Conservation (phyloP, 1,139 yeast species). For the Debaryomycetaceae sp. region DNA sequence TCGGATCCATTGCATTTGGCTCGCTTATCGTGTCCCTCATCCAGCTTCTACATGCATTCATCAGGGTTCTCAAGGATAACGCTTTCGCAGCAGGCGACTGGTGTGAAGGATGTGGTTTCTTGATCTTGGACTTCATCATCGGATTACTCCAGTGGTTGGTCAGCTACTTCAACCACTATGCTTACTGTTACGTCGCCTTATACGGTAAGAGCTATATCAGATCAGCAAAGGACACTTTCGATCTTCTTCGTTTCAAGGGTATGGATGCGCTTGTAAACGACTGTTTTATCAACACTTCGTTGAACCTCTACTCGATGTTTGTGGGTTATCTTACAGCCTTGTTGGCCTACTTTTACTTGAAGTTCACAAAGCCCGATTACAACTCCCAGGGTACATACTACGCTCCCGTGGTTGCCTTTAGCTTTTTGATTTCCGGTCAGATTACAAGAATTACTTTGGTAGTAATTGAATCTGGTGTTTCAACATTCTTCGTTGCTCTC, state of each 20-base stretch:
- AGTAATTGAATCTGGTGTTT: slow-evolving; percentile 75
- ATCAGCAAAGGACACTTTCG: slow-evolving; percentile 82
- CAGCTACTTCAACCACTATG: slow-evolving; percentile 85
- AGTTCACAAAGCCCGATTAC: slow-evolving; percentile 69
- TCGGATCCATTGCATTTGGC: slow-evolving; percentile 90
- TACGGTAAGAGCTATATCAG: slow-evolving; percentile 76
- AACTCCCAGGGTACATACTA: slow-evolving; percentile 64
- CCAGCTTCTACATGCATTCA: slow-evolving; percentile 56
- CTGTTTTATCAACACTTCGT: slow-evolving; percentile 72
- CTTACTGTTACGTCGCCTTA: slow-evolving; percentile 81
- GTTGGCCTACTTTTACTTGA: slow-evolving; percentile 66
- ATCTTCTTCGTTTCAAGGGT: slow-evolving; percentile 73
- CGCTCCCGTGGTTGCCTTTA: slow-evolving; percentile 75
- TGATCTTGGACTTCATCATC: slow-evolving; percentile 58
- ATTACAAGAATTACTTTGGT: slow-evolving; percentile 70
- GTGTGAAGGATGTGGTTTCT: slow-evolving; percentile 52
- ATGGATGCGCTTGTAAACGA: slow-evolving; percentile 85
- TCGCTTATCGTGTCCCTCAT: slow-evolving; percentile 76
- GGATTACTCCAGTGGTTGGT: slow-evolving; percentile 75
- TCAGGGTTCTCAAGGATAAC: slow-evolving; percentile 46
- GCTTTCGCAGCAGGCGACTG: slow-evolving; percentile 54
- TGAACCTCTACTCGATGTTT: slow-evolving; percentile 67
- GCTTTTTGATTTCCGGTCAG: slow-evolving; percentile 75
- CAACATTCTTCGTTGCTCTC: slow-evolving; percentile 83
- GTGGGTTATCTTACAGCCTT: slow-evolving; percentile 69